phyloP scores from a whole-genome alignment of 805 yeast genomes.

The Metschnikowia amazonensis region DNA sequence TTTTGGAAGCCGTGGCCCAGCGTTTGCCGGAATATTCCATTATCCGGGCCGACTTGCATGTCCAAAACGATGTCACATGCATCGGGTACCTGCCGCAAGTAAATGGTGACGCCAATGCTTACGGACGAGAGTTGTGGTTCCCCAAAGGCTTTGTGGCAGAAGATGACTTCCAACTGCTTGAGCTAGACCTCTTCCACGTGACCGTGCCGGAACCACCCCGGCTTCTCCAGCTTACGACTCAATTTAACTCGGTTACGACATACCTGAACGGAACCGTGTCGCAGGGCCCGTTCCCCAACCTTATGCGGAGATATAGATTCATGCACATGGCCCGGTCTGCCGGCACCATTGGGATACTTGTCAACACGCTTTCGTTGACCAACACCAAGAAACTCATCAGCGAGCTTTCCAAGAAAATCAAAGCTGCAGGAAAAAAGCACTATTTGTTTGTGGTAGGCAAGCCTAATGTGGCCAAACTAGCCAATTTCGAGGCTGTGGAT shows the following conservation, averaged over 20 bases:
- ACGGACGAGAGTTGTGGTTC: constrained; percentile 16
- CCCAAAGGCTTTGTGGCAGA: background rate
- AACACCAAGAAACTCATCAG: constrained; percentile 69
- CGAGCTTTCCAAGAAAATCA: constrained; percentile 56
- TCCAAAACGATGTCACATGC: constrained; percentile 28
- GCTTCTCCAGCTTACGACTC: constrained; percentile 68
- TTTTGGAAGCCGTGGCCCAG: constrained; percentile 39
- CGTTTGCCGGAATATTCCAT: constrained; percentile 25
- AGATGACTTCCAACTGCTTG: constrained; percentile 25
- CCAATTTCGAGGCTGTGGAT: constrained; percentile 92
- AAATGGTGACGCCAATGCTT: constrained; percentile 3
- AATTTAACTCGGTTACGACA: constrained; percentile 51
- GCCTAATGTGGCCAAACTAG: constrained; percentile 95
- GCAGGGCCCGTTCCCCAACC: constrained; percentile 68
- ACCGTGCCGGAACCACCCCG: constrained; percentile 76
- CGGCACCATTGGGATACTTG: constrained; percentile 85
- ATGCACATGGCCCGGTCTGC: constrained; percentile 90
- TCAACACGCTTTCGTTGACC: constrained; percentile 80
- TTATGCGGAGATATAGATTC: constrained; percentile 77
- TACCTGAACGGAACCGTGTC: constrained; percentile 42
- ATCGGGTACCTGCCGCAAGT: constrained; percentile 38
- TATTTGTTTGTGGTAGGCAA: constrained; percentile 96
- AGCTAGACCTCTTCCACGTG: constrained; percentile 64
- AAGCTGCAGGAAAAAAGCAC: constrained; percentile 80
- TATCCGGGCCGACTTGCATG: constrained; percentile 31